A percentile compares a stretch with the other conserved stretches of the same genome.
Conservation (phyloP, 139 green algal genomes). For the Tetratostichococcus sp. region DNA sequence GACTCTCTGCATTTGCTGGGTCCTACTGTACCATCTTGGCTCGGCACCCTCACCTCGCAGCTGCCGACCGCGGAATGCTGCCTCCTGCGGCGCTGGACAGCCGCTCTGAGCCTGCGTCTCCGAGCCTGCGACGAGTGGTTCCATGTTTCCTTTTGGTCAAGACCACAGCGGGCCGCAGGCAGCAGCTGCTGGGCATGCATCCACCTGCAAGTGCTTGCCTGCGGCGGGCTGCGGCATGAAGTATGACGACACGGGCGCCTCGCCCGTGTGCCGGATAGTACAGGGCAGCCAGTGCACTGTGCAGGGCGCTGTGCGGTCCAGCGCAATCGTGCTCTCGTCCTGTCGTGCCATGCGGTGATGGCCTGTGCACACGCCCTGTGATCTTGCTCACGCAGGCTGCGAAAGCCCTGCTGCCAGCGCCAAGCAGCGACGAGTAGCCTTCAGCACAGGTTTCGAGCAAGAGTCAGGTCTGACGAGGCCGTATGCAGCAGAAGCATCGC, state of each 20-base stretch:
- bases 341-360: neutral
- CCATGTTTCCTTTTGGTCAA: too few relatives aligned
- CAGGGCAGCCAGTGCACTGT: conserved; percentile 5
- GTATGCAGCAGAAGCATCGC: too few relatives aligned
- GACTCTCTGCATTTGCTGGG: neutral
- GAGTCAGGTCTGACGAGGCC: too few relatives aligned
- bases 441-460: too few relatives aligned
- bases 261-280: neutral
- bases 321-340: neutral
- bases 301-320: neutral
- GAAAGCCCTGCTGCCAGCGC: too few relatives aligned
- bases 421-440: too few relatives aligned
- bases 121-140: neutral
- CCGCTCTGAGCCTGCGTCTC: neutral
- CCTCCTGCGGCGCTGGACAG: neutral
- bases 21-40: neutral
- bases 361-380: too few relatives aligned
- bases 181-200: too few relatives aligned
- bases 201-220: too few relatives aligned
- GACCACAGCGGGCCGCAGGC: too few relatives aligned
- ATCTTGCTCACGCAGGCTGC: too few relatives aligned
- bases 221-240: neutral
- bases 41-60: neutral
- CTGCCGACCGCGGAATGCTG: neutral
- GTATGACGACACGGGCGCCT: neutral